Percentiles rank a stretch among this genome's conserved stretches.
Evolutionary conservation across 805 yeast genomes (phyloP).

Genomic region (Nakazawaea anatomiae): DNA sequence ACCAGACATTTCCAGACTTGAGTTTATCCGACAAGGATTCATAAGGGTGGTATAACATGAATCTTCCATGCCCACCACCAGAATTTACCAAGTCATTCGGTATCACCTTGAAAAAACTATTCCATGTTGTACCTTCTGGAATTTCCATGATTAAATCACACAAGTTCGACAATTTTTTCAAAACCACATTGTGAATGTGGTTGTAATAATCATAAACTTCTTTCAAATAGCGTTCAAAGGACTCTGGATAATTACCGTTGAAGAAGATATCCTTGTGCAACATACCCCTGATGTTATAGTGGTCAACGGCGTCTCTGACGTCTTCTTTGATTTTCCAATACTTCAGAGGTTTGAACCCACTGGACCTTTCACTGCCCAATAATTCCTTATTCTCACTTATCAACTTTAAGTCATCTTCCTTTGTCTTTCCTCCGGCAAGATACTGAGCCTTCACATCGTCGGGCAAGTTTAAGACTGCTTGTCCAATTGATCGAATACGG

Average conservation of each 20-base stretch:
- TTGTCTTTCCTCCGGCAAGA: conserved; percentile 30
- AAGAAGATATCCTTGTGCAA: conserved; percentile 26
- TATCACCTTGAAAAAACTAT: conserved; percentile 27
- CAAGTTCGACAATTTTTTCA: conserved; percentile 29
- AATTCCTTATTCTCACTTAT: conserved; percentile 13
- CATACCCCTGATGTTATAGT: conserved; percentile 36
- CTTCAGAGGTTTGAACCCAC: conserved; percentile 42
- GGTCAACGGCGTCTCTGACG: conserved; percentile 36
- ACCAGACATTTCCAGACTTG: conserved; percentile 18
- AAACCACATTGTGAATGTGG: conserved; percentile 30
- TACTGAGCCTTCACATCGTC: conserved; percentile 30
- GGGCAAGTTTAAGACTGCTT: conserved; percentile 32
- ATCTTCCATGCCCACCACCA: conserved; percentile 23
- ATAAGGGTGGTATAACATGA: conserved; percentile 21
- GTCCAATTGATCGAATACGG: conserved; percentile 32
- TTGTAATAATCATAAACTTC: conserved; percentile 35
- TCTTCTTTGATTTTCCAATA: conserved; percentile 42
- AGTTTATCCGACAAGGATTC: conserved; percentile 11
- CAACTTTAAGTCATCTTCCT: conserved; percentile 9
- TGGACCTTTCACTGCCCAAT: conserved; percentile 40
- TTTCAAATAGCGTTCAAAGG: conserved; percentile 30
- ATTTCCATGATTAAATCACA: conserved; percentile 40
- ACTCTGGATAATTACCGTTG: conserved; percentile 29
- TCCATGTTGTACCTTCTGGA: conserved; percentile 39
- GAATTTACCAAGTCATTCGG: conserved; percentile 22